Base-by-base conservation (phyloP, 2,329 filamentous ascomycete species). In the Endothia cerciana region DNA sequence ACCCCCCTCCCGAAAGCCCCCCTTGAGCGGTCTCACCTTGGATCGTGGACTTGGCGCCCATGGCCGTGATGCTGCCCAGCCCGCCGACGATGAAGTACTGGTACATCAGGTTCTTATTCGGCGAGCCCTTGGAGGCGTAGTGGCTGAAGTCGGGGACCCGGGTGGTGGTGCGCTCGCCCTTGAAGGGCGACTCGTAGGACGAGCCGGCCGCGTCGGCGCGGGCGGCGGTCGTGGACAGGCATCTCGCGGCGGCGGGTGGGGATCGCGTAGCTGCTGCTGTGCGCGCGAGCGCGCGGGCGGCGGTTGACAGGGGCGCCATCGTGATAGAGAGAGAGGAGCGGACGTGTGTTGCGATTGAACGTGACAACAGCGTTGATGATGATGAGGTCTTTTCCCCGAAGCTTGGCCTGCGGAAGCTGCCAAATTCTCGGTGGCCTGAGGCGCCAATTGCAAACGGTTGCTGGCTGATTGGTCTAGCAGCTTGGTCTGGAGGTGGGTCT, bases 21-120 rank as follows among this genome's bases (percentile, higher is more conserved):
- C 59, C 62, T 40, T 40, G 33, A 10, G 10, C 22, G 15, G 7
- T 19, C 91, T 78, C 88, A 99, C 95, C 94, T 87, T 97, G 93
- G 73, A 99, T 93, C 71, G 95, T 98, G 74, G 92, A 93, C 90
- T 99, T 99, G 78, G 94, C 95, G 77, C 94, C 94, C 72, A 95
- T 91, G 66, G 94, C 94, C 71, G 91, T 89, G 78, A 98, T 86
- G 76, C 95, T 91, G 77, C 95, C 95, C 86, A 99, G 91, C 65
- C 92, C 90, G 75, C 95, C 95, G 72, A 97, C 95, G 92, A 98
- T 97, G 83, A 99, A 98, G 87, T 99, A 99, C 75, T 90, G 89
- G 80, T 97, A 95, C 73, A 97, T 84, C 84, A 94, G 91, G 83
- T 97, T 97, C 75, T 85, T 84, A 72, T 83, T 86, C 79, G 90